A percentile compares a stretch with the other conserved stretches of the same genome.
These are phyloP conservation scores for Alternaria tenuissima DNA, from an alignment of 2,329 filamentous ascomycete species.

Conservation along the genomic window DNA sequence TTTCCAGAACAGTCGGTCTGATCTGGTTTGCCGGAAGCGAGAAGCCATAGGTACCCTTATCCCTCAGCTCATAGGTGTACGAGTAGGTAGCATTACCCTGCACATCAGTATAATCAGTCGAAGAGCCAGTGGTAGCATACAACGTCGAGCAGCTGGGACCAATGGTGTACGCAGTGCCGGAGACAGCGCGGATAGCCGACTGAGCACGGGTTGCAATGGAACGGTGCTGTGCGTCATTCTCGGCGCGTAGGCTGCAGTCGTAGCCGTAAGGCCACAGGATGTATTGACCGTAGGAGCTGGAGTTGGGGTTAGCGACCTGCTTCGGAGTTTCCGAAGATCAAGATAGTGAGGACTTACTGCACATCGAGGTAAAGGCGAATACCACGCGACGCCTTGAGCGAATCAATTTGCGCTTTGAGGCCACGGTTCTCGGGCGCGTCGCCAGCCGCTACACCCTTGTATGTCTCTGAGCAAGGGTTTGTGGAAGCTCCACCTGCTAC, in stretches of 20 bases:
- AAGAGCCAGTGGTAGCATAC: slow-evolving; percentile 62
- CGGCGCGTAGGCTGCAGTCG: slow-evolving; percentile 58
- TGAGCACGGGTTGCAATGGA: slow-evolving; percentile 58
- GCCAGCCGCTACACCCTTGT: slow-evolving; percentile 45
- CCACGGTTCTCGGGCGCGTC: slow-evolving; percentile 46
- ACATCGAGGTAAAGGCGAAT: slow-evolving; percentile 70
- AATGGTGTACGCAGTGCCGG: slow-evolving; percentile 55
- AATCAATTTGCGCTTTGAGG: slow-evolving; percentile 54
- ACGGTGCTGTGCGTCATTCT: slow-evolving; percentile 60
- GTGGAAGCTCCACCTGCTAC: slow-evolving; percentile 47
- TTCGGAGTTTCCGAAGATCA: too few species aligned
- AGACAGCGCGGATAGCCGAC: slow-evolving; percentile 63
- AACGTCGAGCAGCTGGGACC: slow-evolving; percentile 67
- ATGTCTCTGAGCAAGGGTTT: slow-evolving; percentile 49
- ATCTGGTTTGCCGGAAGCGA: slow-evolving; percentile 60
- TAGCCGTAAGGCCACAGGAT: slow-evolving; percentile 64
- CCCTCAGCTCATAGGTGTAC: slow-evolving; percentile 60
- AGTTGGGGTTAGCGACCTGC: neutral
- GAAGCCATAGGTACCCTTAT: slow-evolving; percentile 59
- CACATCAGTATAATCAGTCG: slow-evolving; percentile 56
- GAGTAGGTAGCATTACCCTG: slow-evolving; percentile 54
- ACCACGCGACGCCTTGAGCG: slow-evolving; percentile 55
- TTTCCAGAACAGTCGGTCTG: slow-evolving; percentile 57
- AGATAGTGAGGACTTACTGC: slow-evolving; percentile 60
- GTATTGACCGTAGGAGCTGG: slow-evolving; percentile 44